phyloP scores from a whole-genome alignment of 495 filamentous ascomycete species.

The Aspergillus heteromorphus region DNA sequence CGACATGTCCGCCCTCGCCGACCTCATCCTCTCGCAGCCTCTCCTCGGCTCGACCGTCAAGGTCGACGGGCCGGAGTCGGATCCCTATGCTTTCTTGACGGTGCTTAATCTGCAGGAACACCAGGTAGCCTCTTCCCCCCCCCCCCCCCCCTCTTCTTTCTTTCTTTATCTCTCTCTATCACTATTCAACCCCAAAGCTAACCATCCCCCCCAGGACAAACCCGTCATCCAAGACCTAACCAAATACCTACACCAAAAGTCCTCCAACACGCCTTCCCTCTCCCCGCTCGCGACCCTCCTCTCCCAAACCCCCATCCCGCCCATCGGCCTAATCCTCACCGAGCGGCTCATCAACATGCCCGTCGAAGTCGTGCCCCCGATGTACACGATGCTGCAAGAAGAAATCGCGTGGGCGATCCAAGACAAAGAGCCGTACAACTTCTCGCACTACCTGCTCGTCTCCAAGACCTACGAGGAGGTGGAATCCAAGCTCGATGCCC shows the following conservation, averaged over 20 bases:
- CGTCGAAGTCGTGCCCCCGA: conserved; percentile 81
- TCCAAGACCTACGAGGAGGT: conserved; percentile 90
- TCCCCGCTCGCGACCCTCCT: conserved; percentile 51
- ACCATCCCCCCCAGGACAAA: conserved; percentile 48
- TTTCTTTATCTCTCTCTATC: no score
- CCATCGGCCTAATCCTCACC: conserved; percentile 78
- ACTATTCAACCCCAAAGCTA: no score
- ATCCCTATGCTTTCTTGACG: conserved; percentile 92
- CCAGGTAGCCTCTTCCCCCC: conserved; percentile 29
- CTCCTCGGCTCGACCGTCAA: conserved; percentile 92
- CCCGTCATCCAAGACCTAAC: conserved; percentile 62
- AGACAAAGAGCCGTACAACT: conserved; percentile 88
- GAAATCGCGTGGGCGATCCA: conserved; percentile 87
- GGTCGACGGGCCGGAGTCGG: conserved; percentile 85
- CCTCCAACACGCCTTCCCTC: conserved; percentile 48
- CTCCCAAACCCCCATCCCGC: conserved; percentile 42
- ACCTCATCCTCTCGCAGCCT: conserved; percentile 85
- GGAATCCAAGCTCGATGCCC: conserved; percentile 68
- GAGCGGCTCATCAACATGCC: conserved; percentile 96
- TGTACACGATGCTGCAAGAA: conserved; percentile 93
- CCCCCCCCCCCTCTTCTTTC: no score
- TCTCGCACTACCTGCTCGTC: conserved; percentile 86
- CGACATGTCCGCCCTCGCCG: conserved; percentile 77
- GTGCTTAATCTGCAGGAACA: conserved; percentile 83
- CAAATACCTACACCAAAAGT: conserved; percentile 63